phyloP scores from a whole-genome alignment of 345 rosid genomes.

The Salix caprea region DNA sequence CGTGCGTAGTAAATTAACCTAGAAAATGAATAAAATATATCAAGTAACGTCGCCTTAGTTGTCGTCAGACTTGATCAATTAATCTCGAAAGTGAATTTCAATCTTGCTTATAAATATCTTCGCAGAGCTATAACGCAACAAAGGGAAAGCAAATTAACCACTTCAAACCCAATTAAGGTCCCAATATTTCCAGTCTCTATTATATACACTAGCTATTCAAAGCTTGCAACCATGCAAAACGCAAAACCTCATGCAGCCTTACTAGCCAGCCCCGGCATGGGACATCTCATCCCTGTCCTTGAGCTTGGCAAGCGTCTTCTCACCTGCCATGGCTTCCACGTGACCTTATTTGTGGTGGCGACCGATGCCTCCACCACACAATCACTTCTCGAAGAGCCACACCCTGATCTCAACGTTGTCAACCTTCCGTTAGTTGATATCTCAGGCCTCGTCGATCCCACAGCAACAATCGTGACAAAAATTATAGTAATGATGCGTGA shows the following conservation, averaged over 20 bases:
- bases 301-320: slow-evolving; percentile 17
- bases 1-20: too few relatives aligned
- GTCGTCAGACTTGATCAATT: too few relatives aligned
- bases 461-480: neutral
- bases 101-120: too few relatives aligned
- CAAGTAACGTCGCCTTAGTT: too few relatives aligned
- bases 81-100: too few relatives aligned
- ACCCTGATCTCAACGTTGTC: neutral
- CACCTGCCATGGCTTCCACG: slow-evolving; percentile 4
- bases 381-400: neutral
- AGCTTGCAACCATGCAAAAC: neutral
- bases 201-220: neutral
- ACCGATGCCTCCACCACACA: neutral
- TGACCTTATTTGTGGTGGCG: slow-evolving; percentile 12
- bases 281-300: slow-evolving; percentile 14
- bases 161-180: too few relatives aligned
- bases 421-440: slow-evolving; percentile 5
- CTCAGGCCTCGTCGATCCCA: neutral
- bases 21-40: too few relatives aligned
- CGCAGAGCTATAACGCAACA: too few relatives aligned
- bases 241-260: slow-evolving; percentile 13
- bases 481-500: slow-evolving; percentile 5
- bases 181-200: too few relatives aligned
- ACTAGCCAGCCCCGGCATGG: slow-evolving; percentile 18
- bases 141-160: too few relatives aligned